Evolutionary conservation across 805 yeast genomes (phyloP).

Genomic region (Nakazawaea sp.): DNA sequence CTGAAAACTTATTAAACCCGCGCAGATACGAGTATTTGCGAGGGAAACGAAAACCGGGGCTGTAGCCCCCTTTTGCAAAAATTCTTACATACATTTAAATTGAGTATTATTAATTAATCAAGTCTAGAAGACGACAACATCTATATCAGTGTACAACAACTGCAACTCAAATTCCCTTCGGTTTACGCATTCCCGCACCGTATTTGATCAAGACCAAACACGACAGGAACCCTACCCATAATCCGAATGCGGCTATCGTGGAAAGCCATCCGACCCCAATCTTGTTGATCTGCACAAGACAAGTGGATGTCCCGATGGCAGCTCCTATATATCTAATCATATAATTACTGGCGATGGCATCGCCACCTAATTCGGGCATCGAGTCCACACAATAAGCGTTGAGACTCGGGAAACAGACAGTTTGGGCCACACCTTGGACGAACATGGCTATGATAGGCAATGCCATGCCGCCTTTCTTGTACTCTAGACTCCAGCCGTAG

Average conservation of each 20-base stretch:
- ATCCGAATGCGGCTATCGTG: slow-evolving; percentile 38
- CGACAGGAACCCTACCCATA: slow-evolving; percentile 30
- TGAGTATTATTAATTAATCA: too few species aligned
- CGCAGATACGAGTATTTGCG: too few species aligned
- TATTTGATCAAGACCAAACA: slow-evolving; percentile 26
- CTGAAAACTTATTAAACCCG: too few species aligned
- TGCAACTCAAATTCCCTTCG: too few species aligned
- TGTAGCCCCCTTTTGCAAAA: too few species aligned
- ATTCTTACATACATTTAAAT: too few species aligned
- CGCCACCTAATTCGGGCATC: slow-evolving; percentile 47
- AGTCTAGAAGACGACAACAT: too few species aligned
- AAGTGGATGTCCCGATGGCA: slow-evolving; percentile 44
- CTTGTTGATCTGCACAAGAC: slow-evolving; percentile 34
- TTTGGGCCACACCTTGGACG: slow-evolving; percentile 42
- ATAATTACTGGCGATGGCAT: slow-evolving; percentile 50
- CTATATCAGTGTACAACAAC: too few species aligned
- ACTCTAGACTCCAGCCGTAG: slow-evolving; percentile 48
- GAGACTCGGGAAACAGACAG: slow-evolving; percentile 42
- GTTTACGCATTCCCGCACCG: slow-evolving; percentile 35
- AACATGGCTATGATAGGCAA: slow-evolving; percentile 46
- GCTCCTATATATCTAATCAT: slow-evolving; percentile 42
- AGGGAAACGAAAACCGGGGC: too few species aligned
- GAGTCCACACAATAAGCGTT: slow-evolving; percentile 56
- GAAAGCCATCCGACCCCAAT: slow-evolving; percentile 55
- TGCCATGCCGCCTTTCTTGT: slow-evolving; percentile 46